Percentiles rank a stretch among this genome's conserved stretches.
Conservation (phyloP, 2,329 filamentous ascomycete species). For the Juglanconis sp. region DNA sequence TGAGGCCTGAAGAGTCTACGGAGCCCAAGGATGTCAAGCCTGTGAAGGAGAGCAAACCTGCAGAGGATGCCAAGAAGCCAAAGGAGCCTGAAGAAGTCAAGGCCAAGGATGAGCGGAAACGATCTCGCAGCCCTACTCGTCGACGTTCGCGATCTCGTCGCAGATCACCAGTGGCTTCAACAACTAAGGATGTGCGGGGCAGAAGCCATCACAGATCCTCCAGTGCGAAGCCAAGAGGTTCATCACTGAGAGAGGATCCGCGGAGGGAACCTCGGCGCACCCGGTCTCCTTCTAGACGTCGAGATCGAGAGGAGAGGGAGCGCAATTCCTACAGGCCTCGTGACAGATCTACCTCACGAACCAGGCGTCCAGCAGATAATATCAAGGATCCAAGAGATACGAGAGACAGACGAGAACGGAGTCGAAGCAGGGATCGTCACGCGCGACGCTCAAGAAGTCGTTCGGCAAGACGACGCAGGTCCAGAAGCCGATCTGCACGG, state of each 20-base stretch:
- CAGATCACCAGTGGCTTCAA: slow-evolving; percentile 24
- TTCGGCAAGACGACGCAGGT: slow-evolving; percentile 25
- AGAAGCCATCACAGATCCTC: slow-evolving; percentile 16
- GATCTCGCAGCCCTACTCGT: slow-evolving; percentile 7
- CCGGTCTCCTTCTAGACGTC: slow-evolving; percentile 22
- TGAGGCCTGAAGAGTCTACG: slow-evolving; percentile 12
- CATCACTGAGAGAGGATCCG: slow-evolving; percentile 5
- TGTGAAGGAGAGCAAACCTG: slow-evolving; percentile 23
- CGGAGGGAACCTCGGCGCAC: slow-evolving; percentile 8
- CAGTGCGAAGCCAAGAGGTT: slow-evolving; percentile 8
- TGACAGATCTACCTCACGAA: slow-evolving; percentile 9
- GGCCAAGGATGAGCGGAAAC: slow-evolving; percentile 19
- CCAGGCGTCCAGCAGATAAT: slow-evolving; percentile 5
- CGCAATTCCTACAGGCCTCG: slow-evolving; percentile 22
- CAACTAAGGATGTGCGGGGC: slow-evolving; percentile 26
- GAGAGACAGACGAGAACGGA: slow-evolving; percentile 29
- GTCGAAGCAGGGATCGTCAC: slow-evolving; percentile 23
- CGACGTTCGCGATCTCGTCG: slow-evolving; percentile 10
- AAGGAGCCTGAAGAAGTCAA: slow-evolving; percentile 24
- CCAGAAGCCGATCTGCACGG: slow-evolving; percentile 24
- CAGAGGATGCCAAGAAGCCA: slow-evolving; percentile 17
- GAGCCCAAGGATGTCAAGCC: slow-evolving; percentile 29
- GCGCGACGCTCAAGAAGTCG: slow-evolving; percentile 25
- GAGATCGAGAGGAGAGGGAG: slow-evolving; percentile 27
- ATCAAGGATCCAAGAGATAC: slow-evolving; percentile 7